Base-by-base conservation (phyloP, 2,329 filamentous ascomycete genomes). In the Colletotrichum sansevieriae region DNA sequence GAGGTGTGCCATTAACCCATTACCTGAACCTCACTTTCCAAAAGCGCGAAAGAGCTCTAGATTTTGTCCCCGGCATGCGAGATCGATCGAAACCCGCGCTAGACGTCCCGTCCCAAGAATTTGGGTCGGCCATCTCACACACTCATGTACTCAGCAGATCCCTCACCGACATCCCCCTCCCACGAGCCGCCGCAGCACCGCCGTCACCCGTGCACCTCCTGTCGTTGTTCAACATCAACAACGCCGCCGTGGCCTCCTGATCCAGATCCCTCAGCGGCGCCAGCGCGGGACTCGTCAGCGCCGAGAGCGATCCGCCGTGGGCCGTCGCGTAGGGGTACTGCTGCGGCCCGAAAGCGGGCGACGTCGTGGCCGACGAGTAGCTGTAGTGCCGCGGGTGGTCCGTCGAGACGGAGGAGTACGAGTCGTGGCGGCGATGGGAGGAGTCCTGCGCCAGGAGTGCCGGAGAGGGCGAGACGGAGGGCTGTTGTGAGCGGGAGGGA, bases 211-310 rank as follows among this genome's bases (percentile, higher is more conserved):
- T 82, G 43, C 84, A 85, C 41, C 93, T 85, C 46, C 93, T 87
- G 77, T 96, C 94, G 62, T 85, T 89, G 72, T 95, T 97, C 68
- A 98, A 83, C 94, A 97, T 97, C 77, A 97, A 80, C 73, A 97
- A 78, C 3, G 94, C 95, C 12, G 93, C 91, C 8, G 94, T 96
- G 1, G 94, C 95, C 77, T 96, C 93, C 70, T 94, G 91, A 71
- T 92, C 89, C 4, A 88, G 75, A 57, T 90, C 87, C 20, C 65
- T 46, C 74, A 88, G 85, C 0, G 88, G 87, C 20, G 80, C 75
- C 51, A 90, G 77, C 8, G 84, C 84, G 1, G 88, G 88, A 70
- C 88, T 90, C 6, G 90, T 89, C 68, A 89, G 76, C 1, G 86
- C 81, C 56, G 85, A 91, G 2, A 80, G 84, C 57, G 81, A 80